Evolutionary conservation across 2,329 filamentous ascomycete genomes (phyloP).

Genomic region (Chaetomium sp.): DNA sequence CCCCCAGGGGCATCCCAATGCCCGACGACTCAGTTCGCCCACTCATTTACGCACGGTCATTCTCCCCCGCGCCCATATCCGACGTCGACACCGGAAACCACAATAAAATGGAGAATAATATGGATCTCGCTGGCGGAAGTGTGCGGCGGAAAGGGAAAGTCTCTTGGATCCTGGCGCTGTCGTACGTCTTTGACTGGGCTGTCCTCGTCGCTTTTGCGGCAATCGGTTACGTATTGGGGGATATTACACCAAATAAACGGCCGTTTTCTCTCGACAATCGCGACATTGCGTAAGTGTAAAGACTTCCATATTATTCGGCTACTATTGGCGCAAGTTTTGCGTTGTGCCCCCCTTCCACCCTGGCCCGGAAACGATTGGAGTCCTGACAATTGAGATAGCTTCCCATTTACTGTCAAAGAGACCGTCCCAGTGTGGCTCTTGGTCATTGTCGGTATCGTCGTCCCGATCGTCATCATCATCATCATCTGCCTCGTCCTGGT

Average conservation of each 20-base stretch:
- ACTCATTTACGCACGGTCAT: constrained; percentile 19
- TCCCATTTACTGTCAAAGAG: constrained; percentile 63
- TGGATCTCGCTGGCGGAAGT: constrained; percentile 12
- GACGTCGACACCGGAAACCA: constrained; percentile 9
- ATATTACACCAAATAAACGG: constrained; percentile 57
- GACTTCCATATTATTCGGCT: no score
- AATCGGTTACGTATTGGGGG: constrained; percentile 53
- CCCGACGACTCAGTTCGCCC: constrained; percentile 24
- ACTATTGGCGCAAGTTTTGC: no score
- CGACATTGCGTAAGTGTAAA: constrained; percentile 58
- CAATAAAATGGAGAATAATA: constrained; percentile 16
- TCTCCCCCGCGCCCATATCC: constrained; percentile 17
- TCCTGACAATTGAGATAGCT: constrained; percentile 37
- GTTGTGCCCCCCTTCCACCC: not conserved
- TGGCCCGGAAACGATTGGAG: not conserved
- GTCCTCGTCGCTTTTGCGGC: constrained; percentile 54
- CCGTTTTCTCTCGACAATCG: constrained; percentile 69
- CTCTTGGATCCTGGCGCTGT: constrained; percentile 44
- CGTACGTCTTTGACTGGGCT: constrained; percentile 70
- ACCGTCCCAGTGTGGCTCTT: constrained; percentile 64
- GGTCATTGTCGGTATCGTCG: constrained; percentile 53
- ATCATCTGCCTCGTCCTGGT: constrained; percentile 63
- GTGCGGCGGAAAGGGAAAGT: constrained; percentile 23
- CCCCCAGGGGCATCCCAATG: constrained; percentile 19
- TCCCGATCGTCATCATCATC: constrained; percentile 62